Base-by-base conservation (phyloP, 345 rosid genomes). In the Cochlearia excelsa region DNA sequence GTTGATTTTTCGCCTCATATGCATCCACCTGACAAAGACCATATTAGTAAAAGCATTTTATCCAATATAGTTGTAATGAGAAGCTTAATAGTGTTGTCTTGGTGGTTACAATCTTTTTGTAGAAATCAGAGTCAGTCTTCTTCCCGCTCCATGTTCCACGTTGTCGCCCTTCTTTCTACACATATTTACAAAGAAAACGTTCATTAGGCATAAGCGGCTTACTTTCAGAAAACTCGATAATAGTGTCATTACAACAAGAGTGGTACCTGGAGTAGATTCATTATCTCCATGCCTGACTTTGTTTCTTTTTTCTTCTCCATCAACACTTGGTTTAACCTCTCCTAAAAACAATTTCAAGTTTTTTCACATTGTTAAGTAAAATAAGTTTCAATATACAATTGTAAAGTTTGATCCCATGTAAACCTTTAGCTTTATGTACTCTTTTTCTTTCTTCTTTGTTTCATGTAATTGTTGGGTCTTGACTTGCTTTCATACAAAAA, bases 111-210 rank as follows among this genome's bases (percentile, higher is more conserved):
- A 93, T 93, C 70, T 81, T 93, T 72, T 93, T 89, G 68, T 89
- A 85, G 78, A 89, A 93, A 73, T 93, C 99, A 57, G 85, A 84
- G 57, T 93, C 97, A 26, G 95, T 52, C 74, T 93, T 93, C 88
- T 87, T 89, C 73, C 96, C 99, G n/a, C 78, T 93, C 99, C 99
- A 93, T 35, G 99, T 93, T 56, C 97, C 99, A 38, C 97, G 95
- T 30, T 89, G 99, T 57, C 95, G 78, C 42, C 99, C 95, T 85
- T 93, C 99, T 84, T 89, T 93, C 99, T 93, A 80, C 57, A 57
- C 41, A 65, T 26, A 57, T 31, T 46, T n/a, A 23, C 67, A 38
- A 42, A 61, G 69, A 34, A 11, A 8, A n/a, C n/a, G 31, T 39
- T 48, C 56, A 48, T 69, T 7, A 40, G 1, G 26, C 7, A 57